A percentile compares a stretch with the other conserved stretches of the same genome.
These are phyloP conservation scores for Peronospora tabacina DNA, from an alignment of 352 stramenopile genomes.

Conservation along the genomic window DNA sequence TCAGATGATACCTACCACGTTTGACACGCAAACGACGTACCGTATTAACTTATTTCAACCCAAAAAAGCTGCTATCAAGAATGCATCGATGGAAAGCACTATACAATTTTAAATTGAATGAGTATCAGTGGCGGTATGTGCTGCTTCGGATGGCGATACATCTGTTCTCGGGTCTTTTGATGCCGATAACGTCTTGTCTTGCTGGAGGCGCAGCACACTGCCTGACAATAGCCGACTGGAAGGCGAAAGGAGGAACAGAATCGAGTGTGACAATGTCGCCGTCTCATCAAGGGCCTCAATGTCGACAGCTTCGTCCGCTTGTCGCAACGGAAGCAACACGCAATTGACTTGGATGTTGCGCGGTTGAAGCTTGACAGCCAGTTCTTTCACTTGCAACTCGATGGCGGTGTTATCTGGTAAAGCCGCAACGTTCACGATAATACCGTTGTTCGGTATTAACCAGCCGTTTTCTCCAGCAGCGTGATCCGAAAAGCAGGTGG, in stretches of 20 bases:
- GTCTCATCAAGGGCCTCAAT: constrained; percentile 8
- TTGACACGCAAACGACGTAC: background rate
- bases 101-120: constrained; percentile 21
- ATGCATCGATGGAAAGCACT: constrained; percentile 7
- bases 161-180: constrained; percentile 8
- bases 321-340: constrained; percentile 31
- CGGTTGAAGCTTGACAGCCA: constrained; percentile 33
- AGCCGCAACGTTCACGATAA: constrained; percentile 22
- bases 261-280: constrained; percentile 39
- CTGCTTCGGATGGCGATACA: constrained; percentile 4
- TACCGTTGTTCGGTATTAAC: constrained; percentile 15
- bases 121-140: constrained; percentile 5
- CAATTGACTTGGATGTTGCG: constrained; percentile 50
- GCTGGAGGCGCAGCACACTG: constrained; percentile 46
- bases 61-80: constrained; percentile 3
- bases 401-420: constrained; percentile 18
- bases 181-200: constrained; percentile 8
- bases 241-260: constrained; percentile 57
- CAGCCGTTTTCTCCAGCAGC: constrained; percentile 10
- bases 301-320: background rate
- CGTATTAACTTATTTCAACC: no score
- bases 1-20: no score
- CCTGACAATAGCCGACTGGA: constrained; percentile 41
- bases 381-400: constrained; percentile 35
- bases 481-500: constrained; percentile 23